Conservation (phyloP, 2,329 filamentous ascomycete genomes). For the Biscogniauxia sp. region DNA sequence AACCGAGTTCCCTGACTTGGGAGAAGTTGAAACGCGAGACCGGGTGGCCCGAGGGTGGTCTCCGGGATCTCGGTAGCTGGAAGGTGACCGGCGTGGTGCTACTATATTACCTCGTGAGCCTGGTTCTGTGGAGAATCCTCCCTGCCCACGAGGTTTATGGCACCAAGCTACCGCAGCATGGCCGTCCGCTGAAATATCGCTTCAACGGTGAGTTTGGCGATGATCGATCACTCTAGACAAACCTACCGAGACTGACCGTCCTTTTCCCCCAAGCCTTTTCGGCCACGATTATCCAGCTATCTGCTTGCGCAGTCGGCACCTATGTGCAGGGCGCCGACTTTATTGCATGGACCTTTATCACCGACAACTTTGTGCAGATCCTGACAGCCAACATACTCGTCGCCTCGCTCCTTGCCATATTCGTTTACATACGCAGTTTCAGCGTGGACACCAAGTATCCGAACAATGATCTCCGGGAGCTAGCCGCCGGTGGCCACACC, state of each 20-base stretch:
- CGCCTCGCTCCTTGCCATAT: conserved; percentile 68
- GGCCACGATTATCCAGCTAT: conserved; percentile 71
- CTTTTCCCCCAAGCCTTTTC: conserved; percentile 58
- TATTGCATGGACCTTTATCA: conserved; percentile 87
- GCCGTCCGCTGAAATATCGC: conserved; percentile 72
- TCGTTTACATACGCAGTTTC: conserved; percentile 80
- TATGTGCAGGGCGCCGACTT: conserved; percentile 75
- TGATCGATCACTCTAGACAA: conserved; percentile 9
- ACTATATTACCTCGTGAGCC: conserved; percentile 75
- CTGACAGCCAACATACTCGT: conserved; percentile 81
- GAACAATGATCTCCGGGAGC: conserved; percentile 70
- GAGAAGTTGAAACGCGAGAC: conserved; percentile 74
- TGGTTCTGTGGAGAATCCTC: conserved; percentile 72
- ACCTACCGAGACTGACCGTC: not conserved
- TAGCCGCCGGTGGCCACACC: conserved; percentile 77
- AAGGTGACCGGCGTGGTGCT: conserved; percentile 66
- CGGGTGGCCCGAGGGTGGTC: conserved; percentile 73
- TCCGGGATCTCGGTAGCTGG: conserved; percentile 68
- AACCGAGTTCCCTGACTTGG: conserved; percentile 68
- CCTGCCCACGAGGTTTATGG: conserved; percentile 73
- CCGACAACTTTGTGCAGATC: conserved; percentile 85
- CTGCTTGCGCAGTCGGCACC: conserved; percentile 70
- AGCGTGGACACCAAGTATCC: conserved; percentile 63
- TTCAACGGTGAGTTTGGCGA: conserved; percentile 62
- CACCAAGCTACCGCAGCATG: conserved; percentile 66